Evolutionary conservation across 805 yeast genomes (phyloP), one percentile per base, ranked within the genome.

Genomic region (Pichia nakasei): DNA sequence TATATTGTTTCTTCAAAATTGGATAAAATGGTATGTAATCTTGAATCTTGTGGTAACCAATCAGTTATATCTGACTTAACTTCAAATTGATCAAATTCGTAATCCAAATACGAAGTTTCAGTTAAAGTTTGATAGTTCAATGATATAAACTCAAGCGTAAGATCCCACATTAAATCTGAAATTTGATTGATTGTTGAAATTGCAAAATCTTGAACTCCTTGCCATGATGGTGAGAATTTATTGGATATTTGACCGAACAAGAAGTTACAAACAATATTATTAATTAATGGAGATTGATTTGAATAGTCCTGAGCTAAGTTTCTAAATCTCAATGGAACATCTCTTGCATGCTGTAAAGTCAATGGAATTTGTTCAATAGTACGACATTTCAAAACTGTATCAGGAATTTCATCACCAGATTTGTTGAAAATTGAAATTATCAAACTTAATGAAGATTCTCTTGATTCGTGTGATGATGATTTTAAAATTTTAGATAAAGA

Each of bases 171-270:
- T 12, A 66, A 39, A 0, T 60, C 62, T 17, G 70, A 67, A 41
- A 65, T 57, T 49, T 68, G 69, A 17, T 58, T 64, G 13, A 68
- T 61, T 9, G 82, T 60, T 4, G 60, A 55, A 1, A 80, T 75
- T 5, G 85, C 55, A 4, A 74, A 71, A 48, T 82, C 91, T 43
- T 70, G 64, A 2, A 84, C 83, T 5, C 83, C 87, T 18, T 76
- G 73, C 95, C 96, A 88, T 13, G 83, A 72, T 1, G 97, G 97
- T 44, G 86, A 83, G 52, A 91, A 87, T 46, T 76, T 75, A 29
- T 80, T 79, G 4, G 86, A 69, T 36, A 89, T 63, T 47, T 84
- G 70, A 29, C 97, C 97, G 51, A 83, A 72, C 33, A 78, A 43
- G 52, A 71, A 78, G 20, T 67, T 69, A 33, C 74, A 66, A 27